phyloP scores from a whole-genome alignment of 177 flowering plant species.

The Vitis hybrid region DNA sequence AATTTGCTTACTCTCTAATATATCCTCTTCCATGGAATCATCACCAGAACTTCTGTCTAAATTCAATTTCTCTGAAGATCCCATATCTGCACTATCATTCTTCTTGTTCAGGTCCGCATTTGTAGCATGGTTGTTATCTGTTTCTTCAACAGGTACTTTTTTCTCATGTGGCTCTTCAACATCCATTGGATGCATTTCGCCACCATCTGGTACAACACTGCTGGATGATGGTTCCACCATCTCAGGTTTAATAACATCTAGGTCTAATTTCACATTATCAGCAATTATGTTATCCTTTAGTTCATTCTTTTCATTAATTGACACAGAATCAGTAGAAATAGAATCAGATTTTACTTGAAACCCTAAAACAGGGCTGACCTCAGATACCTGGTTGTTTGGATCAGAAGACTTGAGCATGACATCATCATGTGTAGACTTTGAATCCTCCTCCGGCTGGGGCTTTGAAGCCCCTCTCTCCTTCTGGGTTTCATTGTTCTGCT shows the following conservation, averaged over 20 bases:
- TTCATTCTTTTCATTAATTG: slow-evolving; percentile 92
- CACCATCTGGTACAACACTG: slow-evolving; percentile 58
- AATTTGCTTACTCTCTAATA: slow-evolving; percentile 58
- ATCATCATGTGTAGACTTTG: slow-evolving; percentile 24
- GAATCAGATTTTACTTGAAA: slow-evolving; percentile 85
- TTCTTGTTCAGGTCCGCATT: slow-evolving; percentile 44
- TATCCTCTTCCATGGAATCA: slow-evolving; percentile 92
- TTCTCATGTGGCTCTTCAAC: slow-evolving; percentile 59
- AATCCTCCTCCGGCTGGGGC: slow-evolving; percentile 29
- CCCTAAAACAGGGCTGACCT: slow-evolving; percentile 86
- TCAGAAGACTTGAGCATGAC: slow-evolving; percentile 31
- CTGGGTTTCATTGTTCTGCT: slow-evolving; percentile 22
- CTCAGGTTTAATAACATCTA: slow-evolving; percentile 69
- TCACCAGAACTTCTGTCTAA: slow-evolving; percentile 85
- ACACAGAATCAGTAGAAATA: slow-evolving; percentile 88
- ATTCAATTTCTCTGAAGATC: slow-evolving; percentile 68
- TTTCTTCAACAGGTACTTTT: slow-evolving; percentile 44
- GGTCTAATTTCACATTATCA: slow-evolving; percentile 88
- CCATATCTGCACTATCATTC: slow-evolving; percentile 48
- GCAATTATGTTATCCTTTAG: slow-evolving; percentile 86
- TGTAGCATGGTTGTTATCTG: slow-evolving; percentile 36
- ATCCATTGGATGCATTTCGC: slow-evolving; percentile 62
- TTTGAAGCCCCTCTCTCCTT: slow-evolving; percentile 25
- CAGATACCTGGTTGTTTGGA: slow-evolving; percentile 76
- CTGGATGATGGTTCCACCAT: slow-evolving; percentile 77